phyloP scores from a whole-genome alignment of 2,329 filamentous ascomycete genomes.

The Chlorencoelia australis region DNA sequence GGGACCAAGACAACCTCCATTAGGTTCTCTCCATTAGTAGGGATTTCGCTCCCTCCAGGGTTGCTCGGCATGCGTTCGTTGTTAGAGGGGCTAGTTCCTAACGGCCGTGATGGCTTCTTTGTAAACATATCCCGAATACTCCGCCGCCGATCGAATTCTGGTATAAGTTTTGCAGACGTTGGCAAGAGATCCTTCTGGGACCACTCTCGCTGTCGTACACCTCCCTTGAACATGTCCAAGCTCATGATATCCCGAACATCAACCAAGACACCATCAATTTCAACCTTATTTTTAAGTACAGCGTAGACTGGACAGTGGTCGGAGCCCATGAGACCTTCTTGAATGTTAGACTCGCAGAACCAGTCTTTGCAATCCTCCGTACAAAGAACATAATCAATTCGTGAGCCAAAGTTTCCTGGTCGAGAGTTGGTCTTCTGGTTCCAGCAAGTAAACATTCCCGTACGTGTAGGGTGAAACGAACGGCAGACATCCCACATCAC shows the following conservation, averaged over 20 bases:
- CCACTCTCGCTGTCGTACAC: constrained; percentile 57
- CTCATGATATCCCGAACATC: constrained; percentile 69
- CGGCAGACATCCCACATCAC: constrained; percentile 79
- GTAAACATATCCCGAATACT: constrained; percentile 92
- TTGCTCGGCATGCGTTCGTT: neutral
- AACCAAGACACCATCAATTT: constrained; percentile 34
- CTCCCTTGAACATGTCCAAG: constrained; percentile 61
- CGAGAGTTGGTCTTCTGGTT: constrained; percentile 90
- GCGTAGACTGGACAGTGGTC: constrained; percentile 95
- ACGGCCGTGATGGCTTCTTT: constrained; percentile 33
- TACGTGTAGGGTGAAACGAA: constrained; percentile 65
- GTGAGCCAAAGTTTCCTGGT: constrained; percentile 85
- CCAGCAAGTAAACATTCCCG: constrained; percentile 96
- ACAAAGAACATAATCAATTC: constrained; percentile 90
- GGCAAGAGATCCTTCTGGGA: constrained; percentile 55
- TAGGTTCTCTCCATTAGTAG: neutral
- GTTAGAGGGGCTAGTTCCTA: neutral
- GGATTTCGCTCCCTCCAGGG: neutral
- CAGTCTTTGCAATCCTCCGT: constrained; percentile 68
- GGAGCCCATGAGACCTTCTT: constrained; percentile 87
- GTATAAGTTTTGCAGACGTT: constrained; percentile 71
- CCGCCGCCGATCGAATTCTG: constrained; percentile 75
- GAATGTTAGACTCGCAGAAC: constrained; percentile 75
- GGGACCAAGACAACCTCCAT: neutral
- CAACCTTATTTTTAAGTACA: constrained; percentile 54